A percentile compares a stretch with the other conserved stretches of the same genome.
Evolutionary conservation across 768 basidiomycete species (phyloP).

Genomic region (Hericium rajendrae): DNA sequence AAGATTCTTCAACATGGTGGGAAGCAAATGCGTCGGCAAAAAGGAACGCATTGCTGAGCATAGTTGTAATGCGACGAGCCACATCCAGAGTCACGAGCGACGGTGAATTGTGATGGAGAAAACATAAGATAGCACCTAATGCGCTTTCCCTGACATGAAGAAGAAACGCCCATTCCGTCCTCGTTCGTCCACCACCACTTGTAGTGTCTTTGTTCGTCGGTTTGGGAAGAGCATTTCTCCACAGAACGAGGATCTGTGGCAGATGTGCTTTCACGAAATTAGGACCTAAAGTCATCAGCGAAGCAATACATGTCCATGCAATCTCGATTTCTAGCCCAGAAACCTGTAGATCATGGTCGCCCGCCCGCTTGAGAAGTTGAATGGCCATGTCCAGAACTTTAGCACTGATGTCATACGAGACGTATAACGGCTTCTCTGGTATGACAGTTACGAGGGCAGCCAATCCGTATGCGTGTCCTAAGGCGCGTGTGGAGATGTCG

Average conservation of each 20-base stretch:
- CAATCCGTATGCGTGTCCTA: constrained; percentile 88
- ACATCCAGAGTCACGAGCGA: constrained; percentile 85
- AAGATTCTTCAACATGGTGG: constrained; percentile 56
- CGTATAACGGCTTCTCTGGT: constrained; percentile 81
- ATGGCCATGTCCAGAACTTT: constrained; percentile 89
- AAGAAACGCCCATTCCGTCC: constrained; percentile 84
- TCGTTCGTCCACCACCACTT: constrained; percentile 47
- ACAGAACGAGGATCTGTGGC: constrained; percentile 87
- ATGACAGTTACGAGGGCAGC: constrained; percentile 81
- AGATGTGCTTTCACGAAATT: constrained; percentile 91
- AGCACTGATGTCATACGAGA: constrained; percentile 86
- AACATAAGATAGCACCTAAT: constrained; percentile 79
- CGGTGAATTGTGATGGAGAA: constrained; percentile 69
- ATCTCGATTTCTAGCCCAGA: constrained; percentile 84
- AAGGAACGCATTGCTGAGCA: constrained; percentile 82
- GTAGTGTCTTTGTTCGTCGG: constrained; percentile 80
- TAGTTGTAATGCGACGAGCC: constrained; percentile 74
- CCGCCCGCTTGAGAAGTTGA: constrained; percentile 80
- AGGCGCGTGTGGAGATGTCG: constrained; percentile 59
- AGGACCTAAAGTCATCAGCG: constrained; percentile 86
- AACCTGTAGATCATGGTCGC: constrained; percentile 80
- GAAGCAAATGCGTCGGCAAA: constrained; percentile 81
- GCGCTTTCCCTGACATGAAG: constrained; percentile 87
- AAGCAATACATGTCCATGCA: constrained; percentile 87
- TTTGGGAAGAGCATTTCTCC: constrained; percentile 96